Evolutionary conservation across 2,329 filamentous ascomycete genomes (phyloP).

Genomic region (Colletotrichum viniferum): DNA sequence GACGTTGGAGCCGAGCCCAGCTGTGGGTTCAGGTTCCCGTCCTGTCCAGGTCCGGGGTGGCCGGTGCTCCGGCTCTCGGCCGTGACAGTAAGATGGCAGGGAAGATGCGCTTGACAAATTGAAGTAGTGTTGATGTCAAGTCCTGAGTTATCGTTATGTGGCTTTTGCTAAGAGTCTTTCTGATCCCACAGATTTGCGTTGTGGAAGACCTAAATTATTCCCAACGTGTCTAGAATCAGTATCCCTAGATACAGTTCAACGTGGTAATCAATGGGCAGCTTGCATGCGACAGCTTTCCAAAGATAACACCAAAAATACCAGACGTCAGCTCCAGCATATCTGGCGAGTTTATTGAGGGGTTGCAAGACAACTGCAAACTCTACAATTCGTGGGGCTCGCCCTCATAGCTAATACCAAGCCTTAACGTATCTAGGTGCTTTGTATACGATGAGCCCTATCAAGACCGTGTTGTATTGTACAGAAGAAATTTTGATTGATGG

Average conservation of each 20-base stretch:
- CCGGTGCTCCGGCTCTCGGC: background rate
- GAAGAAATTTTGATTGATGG: slow-evolving; percentile 1
- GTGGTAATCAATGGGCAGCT: background rate
- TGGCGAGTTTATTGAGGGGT: background rate
- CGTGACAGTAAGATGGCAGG: background rate
- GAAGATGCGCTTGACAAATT: background rate
- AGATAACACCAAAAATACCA: background rate
- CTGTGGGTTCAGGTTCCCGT: background rate
- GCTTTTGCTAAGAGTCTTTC: background rate
- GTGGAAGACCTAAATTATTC: background rate
- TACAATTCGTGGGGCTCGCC: background rate
- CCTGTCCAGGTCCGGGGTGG: background rate
- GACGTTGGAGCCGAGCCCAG: background rate
- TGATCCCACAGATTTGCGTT: background rate
- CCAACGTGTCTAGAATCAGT: background rate
- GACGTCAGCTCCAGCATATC: background rate
- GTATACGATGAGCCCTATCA: background rate
- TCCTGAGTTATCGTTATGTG: background rate
- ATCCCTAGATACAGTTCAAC: background rate
- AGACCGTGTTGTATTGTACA: background rate
- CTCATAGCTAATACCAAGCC: background rate
- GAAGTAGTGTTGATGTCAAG: background rate
- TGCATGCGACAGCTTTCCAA: background rate
- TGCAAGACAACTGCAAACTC: background rate
- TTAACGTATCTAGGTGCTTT: background rate